Conservation (phyloP, 257 asterid species). For the Capsicum baccatum region DNA sequence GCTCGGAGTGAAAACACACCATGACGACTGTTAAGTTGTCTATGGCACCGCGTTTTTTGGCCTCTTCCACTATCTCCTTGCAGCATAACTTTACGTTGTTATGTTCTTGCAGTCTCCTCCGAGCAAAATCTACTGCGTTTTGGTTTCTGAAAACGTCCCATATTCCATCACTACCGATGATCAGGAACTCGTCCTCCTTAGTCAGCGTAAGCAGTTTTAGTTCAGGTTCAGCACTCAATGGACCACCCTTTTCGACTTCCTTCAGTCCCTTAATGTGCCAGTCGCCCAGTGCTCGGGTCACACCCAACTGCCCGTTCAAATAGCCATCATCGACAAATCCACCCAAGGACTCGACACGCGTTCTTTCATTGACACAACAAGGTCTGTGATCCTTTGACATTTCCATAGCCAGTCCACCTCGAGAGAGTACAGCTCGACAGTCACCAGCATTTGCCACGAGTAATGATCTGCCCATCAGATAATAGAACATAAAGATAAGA, state of each 20-base stretch:
- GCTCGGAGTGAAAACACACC: constrained; percentile 75
- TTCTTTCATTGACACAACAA: constrained; percentile 60
- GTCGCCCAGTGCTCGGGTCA: constrained; percentile 86
- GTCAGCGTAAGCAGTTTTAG: constrained; percentile 66
- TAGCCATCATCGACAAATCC: constrained; percentile 77
- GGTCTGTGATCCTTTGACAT: constrained; percentile 91
- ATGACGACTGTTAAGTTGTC: constrained; percentile 84
- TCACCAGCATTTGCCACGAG: constrained; percentile 97
- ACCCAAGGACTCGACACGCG: constrained; percentile 75
- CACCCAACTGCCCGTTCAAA: constrained; percentile 75
- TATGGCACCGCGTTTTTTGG: constrained; percentile 70
- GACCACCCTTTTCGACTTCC: constrained; percentile 66
- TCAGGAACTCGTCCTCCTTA: constrained; percentile 84
- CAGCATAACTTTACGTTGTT: constrained; percentile 76
- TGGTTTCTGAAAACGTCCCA: constrained; percentile 91
- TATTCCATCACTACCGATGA: constrained; percentile 83
- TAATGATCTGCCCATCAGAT: constrained; percentile 60
- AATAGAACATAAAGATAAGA: neutral
- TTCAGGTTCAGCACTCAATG: constrained; percentile 94
- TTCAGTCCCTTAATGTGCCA: constrained; percentile 94
- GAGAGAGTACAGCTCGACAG: constrained; percentile 85
- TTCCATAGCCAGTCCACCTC: constrained; percentile 74
- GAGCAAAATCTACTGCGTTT: constrained; percentile 77
- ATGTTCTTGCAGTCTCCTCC: constrained; percentile 82
- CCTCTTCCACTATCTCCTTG: constrained; percentile 77